These are phyloP conservation scores for Acacia concinna DNA, from an alignment of 331 rosid genomes.

Conservation along the genomic window DNA sequence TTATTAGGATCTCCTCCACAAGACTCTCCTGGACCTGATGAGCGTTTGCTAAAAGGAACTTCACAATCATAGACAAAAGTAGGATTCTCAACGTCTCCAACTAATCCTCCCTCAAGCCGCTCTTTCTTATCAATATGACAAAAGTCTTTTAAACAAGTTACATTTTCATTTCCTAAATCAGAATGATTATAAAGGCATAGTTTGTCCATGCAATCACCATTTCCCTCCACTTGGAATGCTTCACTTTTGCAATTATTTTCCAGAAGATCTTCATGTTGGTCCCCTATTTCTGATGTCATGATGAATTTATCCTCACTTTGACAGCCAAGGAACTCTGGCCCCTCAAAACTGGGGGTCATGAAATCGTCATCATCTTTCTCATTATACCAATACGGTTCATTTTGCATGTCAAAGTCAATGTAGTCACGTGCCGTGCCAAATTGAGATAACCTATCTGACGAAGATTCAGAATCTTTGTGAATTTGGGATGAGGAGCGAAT, in stretches of 20 bases:
- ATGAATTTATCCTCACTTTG: constrained; percentile 91
- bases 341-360: constrained; percentile 74
- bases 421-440: constrained; percentile 94
- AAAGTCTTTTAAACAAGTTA: constrained; percentile 32
- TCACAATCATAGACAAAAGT: constrained; percentile 33
- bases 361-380: constrained; percentile 76
- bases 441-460: constrained; percentile 83
- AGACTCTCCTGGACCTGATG: constrained; percentile 45
- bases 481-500: constrained; percentile 67
- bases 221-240: constrained; percentile 34
- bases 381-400: constrained; percentile 77
- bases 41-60: constrained; percentile 43
- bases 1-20: constrained; percentile 45
- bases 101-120: constrained; percentile 35
- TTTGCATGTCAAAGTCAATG: constrained; percentile 80
- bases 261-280: constrained; percentile 32
- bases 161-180: constrained; percentile 34
- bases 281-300: constrained; percentile 57
- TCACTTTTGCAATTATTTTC: constrained; percentile 33
- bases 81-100: constrained; percentile 33
- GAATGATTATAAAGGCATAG: constrained; percentile 49
- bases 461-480: constrained; percentile 62
- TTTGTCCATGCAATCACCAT: constrained; percentile 52
- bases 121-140: constrained; percentile 34
- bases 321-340: constrained; percentile 69